These are phyloP conservation scores for Chimonanthus salicifolius DNA, from an alignment of 164 flowering plant species.

Conservation along the genomic window DNA sequence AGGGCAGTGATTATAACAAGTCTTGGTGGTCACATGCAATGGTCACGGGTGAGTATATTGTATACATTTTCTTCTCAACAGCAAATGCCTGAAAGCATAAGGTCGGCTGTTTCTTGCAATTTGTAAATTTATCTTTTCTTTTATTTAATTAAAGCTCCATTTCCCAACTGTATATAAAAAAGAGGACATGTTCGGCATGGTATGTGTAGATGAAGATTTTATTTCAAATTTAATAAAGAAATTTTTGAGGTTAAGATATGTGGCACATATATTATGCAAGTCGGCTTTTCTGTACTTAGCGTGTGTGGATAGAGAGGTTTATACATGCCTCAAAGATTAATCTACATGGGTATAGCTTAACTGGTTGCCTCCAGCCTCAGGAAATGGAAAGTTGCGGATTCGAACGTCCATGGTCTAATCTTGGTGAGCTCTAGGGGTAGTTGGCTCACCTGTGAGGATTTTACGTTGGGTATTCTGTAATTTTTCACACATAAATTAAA, in stretches of 20 bases:
- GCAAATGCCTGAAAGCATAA: slow-evolving; percentile 7
- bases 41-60: slow-evolving; percentile 63
- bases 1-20: slow-evolving; percentile 71
- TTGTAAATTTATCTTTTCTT: neutral
- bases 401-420: too few relatives aligned
- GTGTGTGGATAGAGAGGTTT: neutral
- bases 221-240: neutral
- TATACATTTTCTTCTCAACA: slow-evolving; percentile 27
- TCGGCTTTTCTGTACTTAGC: neutral
- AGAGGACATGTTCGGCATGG: neutral
- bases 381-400: too few relatives aligned
- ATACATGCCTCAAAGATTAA: too few relatives aligned
- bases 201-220: neutral
- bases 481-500: too few relatives aligned
- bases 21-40: slow-evolving; percentile 73
- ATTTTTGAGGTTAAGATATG: too few relatives aligned
- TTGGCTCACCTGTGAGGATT: too few relatives aligned
- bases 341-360: too few relatives aligned
- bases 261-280: neutral
- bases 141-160: neutral
- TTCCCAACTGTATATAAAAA: neutral
- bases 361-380: too few relatives aligned
- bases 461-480: too few relatives aligned
- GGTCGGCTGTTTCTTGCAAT: slow-evolving; percentile 1
- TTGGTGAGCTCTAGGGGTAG: too few relatives aligned